Conservation (phyloP, 2,329 filamentous ascomycete genomes). For the Colletotrichum gloeosporioides region DNA sequence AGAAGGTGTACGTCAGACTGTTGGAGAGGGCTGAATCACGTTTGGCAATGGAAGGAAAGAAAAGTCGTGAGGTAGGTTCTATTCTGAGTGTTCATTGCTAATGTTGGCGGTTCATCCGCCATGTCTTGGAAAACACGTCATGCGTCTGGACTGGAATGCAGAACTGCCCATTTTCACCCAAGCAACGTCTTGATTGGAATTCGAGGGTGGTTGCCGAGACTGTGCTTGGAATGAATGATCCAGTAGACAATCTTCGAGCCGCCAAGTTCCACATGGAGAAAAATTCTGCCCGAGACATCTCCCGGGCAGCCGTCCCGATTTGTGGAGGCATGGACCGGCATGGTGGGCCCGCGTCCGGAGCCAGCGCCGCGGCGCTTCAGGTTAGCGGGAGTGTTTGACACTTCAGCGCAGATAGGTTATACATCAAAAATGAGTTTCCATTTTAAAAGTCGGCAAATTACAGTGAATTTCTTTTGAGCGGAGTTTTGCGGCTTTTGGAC, state of each 20-base stretch:
- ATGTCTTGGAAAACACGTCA: background rate
- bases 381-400: fast-evolving
- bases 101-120: background rate
- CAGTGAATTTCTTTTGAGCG: too few species aligned
- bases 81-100: background rate
- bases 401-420: fast-evolving
- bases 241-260: background rate
- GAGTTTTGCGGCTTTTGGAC: background rate
- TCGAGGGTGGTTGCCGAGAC: background rate
- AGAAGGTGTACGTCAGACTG: fast-evolving
- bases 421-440: fast-evolving
- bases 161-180: background rate
- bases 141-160: background rate
- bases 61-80: fast-evolving
- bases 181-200: background rate
- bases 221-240: background rate
- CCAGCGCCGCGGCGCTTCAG: background rate
- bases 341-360: background rate
- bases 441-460: background rate
- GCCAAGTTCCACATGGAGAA: background rate
- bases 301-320: background rate
- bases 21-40: background rate
- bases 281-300: background rate
- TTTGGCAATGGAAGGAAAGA: background rate
- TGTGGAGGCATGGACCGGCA: background rate